phyloP scores from a whole-genome alignment of 2,329 filamentous ascomycete genomes.

The Sporothrix brasiliensis region DNA sequence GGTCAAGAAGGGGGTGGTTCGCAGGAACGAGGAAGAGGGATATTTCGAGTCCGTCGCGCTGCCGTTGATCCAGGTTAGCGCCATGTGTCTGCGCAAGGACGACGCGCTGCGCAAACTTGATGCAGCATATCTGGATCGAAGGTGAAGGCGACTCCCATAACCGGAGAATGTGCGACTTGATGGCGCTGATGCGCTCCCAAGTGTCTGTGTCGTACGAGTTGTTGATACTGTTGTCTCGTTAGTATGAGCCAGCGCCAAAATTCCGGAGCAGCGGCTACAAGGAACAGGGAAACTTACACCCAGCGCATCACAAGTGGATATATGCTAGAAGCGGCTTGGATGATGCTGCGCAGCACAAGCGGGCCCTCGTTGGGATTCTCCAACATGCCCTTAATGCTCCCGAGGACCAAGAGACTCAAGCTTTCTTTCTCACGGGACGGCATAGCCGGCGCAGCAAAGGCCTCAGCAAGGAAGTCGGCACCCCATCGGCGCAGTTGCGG shows the following conservation, averaged over 20 bases:
- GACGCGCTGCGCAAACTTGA: constrained; percentile 95
- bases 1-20: constrained; percentile 78
- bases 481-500: constrained; percentile 93
- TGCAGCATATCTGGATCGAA: constrained; percentile 85
- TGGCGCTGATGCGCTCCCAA: constrained; percentile 85
- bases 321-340: constrained; percentile 88
- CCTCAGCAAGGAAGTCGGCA: constrained; percentile 91
- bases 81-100: constrained; percentile 91
- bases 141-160: constrained; percentile 81
- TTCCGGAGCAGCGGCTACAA: background rate
- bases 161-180: constrained; percentile 85
- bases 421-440: constrained; percentile 77
- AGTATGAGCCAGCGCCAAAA: constrained; percentile 28
- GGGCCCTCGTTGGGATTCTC: constrained; percentile 75
- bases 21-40: constrained; percentile 83
- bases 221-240: constrained; percentile 66
- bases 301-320: constrained; percentile 91
- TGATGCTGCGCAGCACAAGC: constrained; percentile 79
- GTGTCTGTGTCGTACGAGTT: constrained; percentile 78
- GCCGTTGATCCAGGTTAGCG: constrained; percentile 73
- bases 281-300: constrained; percentile 70
- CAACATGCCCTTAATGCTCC: constrained; percentile 71
- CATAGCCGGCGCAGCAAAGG: constrained; percentile 89
- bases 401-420: constrained; percentile 74
- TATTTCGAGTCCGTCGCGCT: constrained; percentile 77